Evolutionary conservation across 192 early-diverging fungal species (phyloP), one percentile per base, ranked within the genome.

Genomic region (Diversispora epigaea): DNA sequence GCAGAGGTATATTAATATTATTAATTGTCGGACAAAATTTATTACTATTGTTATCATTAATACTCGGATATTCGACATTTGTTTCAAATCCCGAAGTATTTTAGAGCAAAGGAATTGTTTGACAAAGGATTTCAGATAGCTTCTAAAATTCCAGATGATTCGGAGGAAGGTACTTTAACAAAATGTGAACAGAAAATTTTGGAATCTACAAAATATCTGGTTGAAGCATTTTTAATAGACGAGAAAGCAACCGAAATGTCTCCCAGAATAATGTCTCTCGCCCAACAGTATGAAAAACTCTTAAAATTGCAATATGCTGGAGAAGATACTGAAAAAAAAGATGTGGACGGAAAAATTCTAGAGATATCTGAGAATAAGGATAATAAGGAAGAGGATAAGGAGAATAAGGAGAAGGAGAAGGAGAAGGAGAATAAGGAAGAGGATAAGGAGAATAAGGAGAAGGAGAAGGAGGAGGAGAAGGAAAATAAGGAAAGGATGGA

Each of bases 201-300:
- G 11, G 69, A 79, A 5, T 80, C 86, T 6, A 84, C 87, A 56
- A 83, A 86, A 67, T 80, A 77, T 73, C 80, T 89, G 54, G 85
- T 89, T 63, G 76, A 78, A 50, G 87, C 87, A 21, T 89, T 85
- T 81, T 75, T 89, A 55, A 76, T 89, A 66, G 87, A 89, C 76
- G 87, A 89, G 62, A 86, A 87, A 77, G 87, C 86, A 40, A 84
- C 84, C 55, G 79, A 81, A 50, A 85, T 89, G 84, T 85, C 85
- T 62, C 83, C 85, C 56, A 78, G 87, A 40, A 84, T 89, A 19
- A 80, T 89, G 55, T 84, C 84, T 74, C 81, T 89, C 55, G 87
- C 84, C 25, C 86, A 89, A 70, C 87, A 89, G 76, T 89, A 87
- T 41, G 87, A 89, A 71, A 75, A 75, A 54, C 62, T 75, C 21